Percentiles rank a stretch among this genome's conserved stretches.
Evolutionary conservation across 2,329 filamentous ascomycete genomes (phyloP).

Genomic region (Fusarium bulbicola): DNA sequence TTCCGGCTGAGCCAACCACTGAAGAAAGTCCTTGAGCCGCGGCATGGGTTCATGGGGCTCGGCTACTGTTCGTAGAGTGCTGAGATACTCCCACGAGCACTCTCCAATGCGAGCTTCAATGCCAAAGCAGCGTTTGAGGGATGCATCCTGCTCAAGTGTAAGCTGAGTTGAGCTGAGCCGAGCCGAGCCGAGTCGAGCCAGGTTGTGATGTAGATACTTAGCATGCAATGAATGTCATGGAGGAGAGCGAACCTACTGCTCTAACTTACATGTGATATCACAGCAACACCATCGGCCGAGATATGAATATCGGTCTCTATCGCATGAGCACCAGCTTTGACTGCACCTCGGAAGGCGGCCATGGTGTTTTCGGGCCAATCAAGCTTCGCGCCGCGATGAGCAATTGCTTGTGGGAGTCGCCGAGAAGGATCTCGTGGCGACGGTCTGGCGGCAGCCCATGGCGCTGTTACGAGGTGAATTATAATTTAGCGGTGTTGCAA

Average conservation of each 20-base stretch:
- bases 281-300: constrained; percentile 82
- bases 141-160: constrained; percentile 67
- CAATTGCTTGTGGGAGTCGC: constrained; percentile 74
- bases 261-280: constrained; percentile 77
- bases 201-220: neutral
- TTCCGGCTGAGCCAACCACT: constrained; percentile 72
- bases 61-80: constrained; percentile 71
- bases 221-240: neutral
- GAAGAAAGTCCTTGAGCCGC: constrained; percentile 76
- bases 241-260: neutral
- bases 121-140: constrained; percentile 84
- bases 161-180: neutral
- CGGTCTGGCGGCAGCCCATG: constrained; percentile 48
- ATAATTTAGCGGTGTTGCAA: neutral
- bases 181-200: neutral
- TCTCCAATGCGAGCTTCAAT: constrained; percentile 76
- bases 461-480: constrained; percentile 19
- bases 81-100: constrained; percentile 79
- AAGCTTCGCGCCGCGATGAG: constrained; percentile 82
- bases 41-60: constrained; percentile 78
- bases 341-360: constrained; percentile 77
- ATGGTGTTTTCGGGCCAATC: constrained; percentile 87
- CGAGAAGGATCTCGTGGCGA: constrained; percentile 41
- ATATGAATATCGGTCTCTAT: constrained; percentile 91
- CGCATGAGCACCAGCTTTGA: constrained; percentile 78